Evolutionary conservation across 2,329 filamentous ascomycete species (phyloP).

Genomic region (Colletotrichum zoysiae): DNA sequence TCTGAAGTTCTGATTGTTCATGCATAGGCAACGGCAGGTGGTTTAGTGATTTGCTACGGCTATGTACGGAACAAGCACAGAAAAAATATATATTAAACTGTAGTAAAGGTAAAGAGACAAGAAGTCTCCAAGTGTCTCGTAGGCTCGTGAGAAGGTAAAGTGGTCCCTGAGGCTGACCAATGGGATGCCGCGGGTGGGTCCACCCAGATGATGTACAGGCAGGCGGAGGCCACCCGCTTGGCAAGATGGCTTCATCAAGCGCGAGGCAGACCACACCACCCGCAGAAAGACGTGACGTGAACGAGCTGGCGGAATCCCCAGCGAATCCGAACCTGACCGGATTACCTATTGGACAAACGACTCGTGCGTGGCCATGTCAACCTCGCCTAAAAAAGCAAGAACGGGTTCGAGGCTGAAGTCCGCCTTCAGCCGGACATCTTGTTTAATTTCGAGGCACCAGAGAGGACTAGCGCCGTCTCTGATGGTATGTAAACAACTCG

Average conservation of each 20-base stretch:
- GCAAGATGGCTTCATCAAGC: not conserved
- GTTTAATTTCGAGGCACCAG: slow-evolving; percentile 23
- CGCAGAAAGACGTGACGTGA: not conserved
- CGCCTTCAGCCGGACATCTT: slow-evolving; percentile 17
- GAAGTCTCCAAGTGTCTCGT: no score
- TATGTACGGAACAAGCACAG: no score
- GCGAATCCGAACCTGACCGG: not conserved
- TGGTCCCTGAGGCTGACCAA: no score
- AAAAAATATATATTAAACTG: no score
- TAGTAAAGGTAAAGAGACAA: no score
- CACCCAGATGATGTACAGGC: not conserved
- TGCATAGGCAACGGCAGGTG: no score
- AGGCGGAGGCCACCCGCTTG: not conserved
- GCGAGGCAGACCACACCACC: slow-evolving; percentile 9
- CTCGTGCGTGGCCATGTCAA: slow-evolving; percentile 15
- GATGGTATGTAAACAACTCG: not conserved
- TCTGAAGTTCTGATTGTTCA: no score
- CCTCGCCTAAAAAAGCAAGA: slow-evolving; percentile 16
- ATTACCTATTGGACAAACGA: not conserved
- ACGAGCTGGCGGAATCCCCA: not conserved
- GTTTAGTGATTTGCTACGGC: no score
- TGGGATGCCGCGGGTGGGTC: no score
- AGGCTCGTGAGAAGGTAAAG: no score
- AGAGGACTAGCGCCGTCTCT: slow-evolving; percentile 16
- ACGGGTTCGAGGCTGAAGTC: slow-evolving; percentile 27